A percentile compares a stretch with the other conserved stretches of the same genome.
phyloP scores from a whole-genome alignment of 176 grass and related monocot genomes.

The Elaeis guineensis region DNA sequence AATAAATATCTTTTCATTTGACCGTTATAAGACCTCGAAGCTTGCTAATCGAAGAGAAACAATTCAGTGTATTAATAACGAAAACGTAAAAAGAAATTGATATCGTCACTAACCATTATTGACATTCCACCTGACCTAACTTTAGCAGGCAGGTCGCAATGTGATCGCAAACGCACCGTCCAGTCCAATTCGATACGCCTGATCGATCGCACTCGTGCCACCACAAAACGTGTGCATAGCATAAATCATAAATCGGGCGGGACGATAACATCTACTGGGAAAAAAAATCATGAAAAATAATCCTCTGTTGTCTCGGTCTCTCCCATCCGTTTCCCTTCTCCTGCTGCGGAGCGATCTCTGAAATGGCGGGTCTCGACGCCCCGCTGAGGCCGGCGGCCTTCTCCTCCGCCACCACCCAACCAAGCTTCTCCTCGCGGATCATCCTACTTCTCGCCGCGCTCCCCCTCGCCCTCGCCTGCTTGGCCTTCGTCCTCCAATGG shows the following conservation, averaged over 20 bases:
- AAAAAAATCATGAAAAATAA: not conserved
- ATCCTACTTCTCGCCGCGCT: constrained; percentile 82
- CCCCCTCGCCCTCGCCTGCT: constrained; percentile 75
- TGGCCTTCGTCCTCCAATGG: constrained; percentile 97
- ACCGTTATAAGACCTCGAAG: no score
- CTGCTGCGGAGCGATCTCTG: not conserved
- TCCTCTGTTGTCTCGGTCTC: no score
- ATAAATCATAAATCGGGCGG: no score
- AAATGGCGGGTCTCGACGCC: constrained; percentile 61
- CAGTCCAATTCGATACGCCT: constrained; percentile 24
- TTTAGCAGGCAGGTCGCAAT: no score
- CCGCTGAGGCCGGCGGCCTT: constrained; percentile 25
- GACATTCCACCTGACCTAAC: no score
- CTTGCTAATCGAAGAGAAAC: no score
- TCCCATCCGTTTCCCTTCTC: not conserved
- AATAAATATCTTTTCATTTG: no score
- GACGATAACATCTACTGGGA: not conserved
- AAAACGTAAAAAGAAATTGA: no score
- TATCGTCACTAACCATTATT: no score
- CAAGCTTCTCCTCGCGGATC: constrained; percentile 53
- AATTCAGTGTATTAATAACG: no score
- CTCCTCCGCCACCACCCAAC: constrained; percentile 7
- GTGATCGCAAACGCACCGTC: not conserved
- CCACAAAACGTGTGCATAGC: no score
- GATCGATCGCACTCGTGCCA: not conserved